phyloP scores from a whole-genome alignment of 2,329 filamentous ascomycete species.

The Emmonsiellopsis sp. region DNA sequence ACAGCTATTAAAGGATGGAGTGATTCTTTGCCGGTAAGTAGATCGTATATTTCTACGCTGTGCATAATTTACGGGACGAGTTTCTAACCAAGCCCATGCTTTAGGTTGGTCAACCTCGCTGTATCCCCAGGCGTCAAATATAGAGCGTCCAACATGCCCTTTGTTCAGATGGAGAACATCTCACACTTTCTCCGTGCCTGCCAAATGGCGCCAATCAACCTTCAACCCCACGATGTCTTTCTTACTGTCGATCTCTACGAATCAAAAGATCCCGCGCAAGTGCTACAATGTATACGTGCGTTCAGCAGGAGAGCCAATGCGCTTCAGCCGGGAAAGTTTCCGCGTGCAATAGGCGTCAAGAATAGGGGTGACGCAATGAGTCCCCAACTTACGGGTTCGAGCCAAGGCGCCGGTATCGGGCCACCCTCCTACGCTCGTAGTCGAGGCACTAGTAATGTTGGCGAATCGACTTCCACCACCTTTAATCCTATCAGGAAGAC shows the following conservation, averaged over 20 bases:
- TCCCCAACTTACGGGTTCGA: slow-evolving; percentile 57
- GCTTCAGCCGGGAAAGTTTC: slow-evolving; percentile 64
- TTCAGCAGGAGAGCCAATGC: slow-evolving; percentile 81
- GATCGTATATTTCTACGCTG: not conserved
- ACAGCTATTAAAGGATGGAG: slow-evolving; percentile 79
- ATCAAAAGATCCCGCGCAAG: slow-evolving; percentile 89
- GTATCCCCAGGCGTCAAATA: slow-evolving; percentile 71
- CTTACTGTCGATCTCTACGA: slow-evolving; percentile 96
- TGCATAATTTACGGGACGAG: slow-evolving; percentile 6
- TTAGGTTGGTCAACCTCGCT: slow-evolving; percentile 71
- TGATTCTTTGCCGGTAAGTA: slow-evolving; percentile 78
- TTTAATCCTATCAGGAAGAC: slow-evolving; percentile 35
- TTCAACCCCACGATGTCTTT: slow-evolving; percentile 91
- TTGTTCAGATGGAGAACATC: slow-evolving; percentile 99
- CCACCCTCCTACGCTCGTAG: slow-evolving; percentile 29
- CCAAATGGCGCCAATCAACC: slow-evolving; percentile 71
- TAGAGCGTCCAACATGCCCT: slow-evolving; percentile 90
- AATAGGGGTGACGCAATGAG: slow-evolving; percentile 50
- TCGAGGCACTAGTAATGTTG: slow-evolving; percentile 46
- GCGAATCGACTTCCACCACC: slow-evolving; percentile 32
- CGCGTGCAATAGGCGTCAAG: slow-evolving; percentile 65
- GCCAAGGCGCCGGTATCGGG: slow-evolving; percentile 36
- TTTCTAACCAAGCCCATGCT: slow-evolving; percentile 18
- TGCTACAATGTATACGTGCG: slow-evolving; percentile 81
- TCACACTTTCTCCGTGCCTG: slow-evolving; percentile 88